These are phyloP conservation scores for Intubia oerlemansii DNA, from an alignment of 2,329 filamentous ascomycete genomes.

Conservation along the genomic window DNA sequence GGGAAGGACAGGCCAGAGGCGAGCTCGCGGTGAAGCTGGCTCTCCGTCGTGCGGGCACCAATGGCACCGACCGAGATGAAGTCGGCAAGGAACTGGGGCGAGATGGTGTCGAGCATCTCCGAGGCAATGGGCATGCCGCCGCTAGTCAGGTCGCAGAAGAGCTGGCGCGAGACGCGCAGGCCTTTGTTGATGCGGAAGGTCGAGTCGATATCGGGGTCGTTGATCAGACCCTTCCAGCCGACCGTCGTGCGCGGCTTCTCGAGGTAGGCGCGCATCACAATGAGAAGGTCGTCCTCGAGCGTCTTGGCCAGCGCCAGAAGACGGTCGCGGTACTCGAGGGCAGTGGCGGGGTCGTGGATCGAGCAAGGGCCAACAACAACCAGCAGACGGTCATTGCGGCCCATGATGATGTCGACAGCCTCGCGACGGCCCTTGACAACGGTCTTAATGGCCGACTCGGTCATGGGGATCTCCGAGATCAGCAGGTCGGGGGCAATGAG, in stretches of 20 bases:
- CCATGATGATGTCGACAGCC: conserved; percentile 54
- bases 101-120: conserved; percentile 98
- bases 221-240: conserved; percentile 98
- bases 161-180: conserved; percentile 70
- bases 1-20: conserved; percentile 92
- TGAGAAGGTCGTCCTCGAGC: conserved; percentile 63
- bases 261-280: conserved; percentile 97
- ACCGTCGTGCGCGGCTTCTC: conserved; percentile 98
- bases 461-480: conserved; percentile 62
- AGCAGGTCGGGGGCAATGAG: conserved; percentile 78
- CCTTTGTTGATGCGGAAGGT: conserved; percentile 99
- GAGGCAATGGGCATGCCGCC: conserved; percentile 85
- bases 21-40: conserved; percentile 86
- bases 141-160: conserved; percentile 78
- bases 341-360: conserved; percentile 78
- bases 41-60: conserved; percentile 88
- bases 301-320: conserved; percentile 60
- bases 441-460: conserved; percentile 38
- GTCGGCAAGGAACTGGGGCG: conserved; percentile 91
- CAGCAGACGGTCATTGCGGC: conserved; percentile 66
- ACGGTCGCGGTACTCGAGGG: conserved; percentile 69
- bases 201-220: conserved; percentile 94
- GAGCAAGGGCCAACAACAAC: conserved; percentile 94
- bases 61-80: conserved; percentile 90
- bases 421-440: conserved; percentile 50